Evolutionary conservation across 768 basidiomycete genomes (phyloP).

Genomic region (Boletus edulis): DNA sequence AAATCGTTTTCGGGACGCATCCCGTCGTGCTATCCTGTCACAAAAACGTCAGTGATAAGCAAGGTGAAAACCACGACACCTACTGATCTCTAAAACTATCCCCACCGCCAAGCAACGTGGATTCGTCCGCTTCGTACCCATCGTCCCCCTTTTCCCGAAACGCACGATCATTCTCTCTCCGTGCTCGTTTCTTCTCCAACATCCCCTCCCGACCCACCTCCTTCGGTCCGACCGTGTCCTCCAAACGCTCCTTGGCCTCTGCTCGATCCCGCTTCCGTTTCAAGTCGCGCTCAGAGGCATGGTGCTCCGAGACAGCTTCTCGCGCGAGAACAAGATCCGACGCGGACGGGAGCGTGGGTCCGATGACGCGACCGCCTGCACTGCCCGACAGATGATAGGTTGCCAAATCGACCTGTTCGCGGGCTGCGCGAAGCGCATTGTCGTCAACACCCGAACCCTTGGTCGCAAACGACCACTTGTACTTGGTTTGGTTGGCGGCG

Average conservation of each 20-base stretch:
- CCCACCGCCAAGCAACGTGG: slow-evolving; percentile 76
- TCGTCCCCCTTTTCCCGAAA: slow-evolving; percentile 76
- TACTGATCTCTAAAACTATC: slow-evolving; percentile 82
- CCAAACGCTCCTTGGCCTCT: slow-evolving; percentile 65
- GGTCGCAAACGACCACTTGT: slow-evolving; percentile 85
- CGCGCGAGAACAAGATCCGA: slow-evolving; percentile 69
- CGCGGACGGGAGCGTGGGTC: slow-evolving; percentile 67
- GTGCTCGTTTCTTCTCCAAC: slow-evolving; percentile 81
- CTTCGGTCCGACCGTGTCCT: slow-evolving; percentile 80
- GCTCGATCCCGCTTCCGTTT: slow-evolving; percentile 67
- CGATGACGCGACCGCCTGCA: slow-evolving; percentile 42
- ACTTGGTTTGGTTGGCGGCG: slow-evolving; percentile 71
- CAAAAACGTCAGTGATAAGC: slow-evolving; percentile 4
- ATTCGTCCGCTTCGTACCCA: slow-evolving; percentile 75
- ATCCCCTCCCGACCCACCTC: slow-evolving; percentile 79
- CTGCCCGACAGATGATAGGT: slow-evolving; percentile 32
- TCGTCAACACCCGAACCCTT: slow-evolving; percentile 59
- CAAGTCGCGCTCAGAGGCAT: slow-evolving; percentile 48
- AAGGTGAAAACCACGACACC: slow-evolving; percentile 18
- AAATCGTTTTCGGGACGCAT: slow-evolving; percentile 64
- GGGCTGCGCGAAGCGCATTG: slow-evolving; percentile 55
- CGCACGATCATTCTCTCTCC: slow-evolving; percentile 65
- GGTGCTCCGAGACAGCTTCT: slow-evolving; percentile 56
- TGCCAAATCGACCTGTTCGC: slow-evolving; percentile 53
- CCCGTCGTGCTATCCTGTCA: slow-evolving; percentile 66